A percentile compares a stretch with the other conserved stretches of the same genome.
phyloP scores from a whole-genome alignment of 768 basidiomycete genomes.

The Cystofilobasidium macerans region DNA sequence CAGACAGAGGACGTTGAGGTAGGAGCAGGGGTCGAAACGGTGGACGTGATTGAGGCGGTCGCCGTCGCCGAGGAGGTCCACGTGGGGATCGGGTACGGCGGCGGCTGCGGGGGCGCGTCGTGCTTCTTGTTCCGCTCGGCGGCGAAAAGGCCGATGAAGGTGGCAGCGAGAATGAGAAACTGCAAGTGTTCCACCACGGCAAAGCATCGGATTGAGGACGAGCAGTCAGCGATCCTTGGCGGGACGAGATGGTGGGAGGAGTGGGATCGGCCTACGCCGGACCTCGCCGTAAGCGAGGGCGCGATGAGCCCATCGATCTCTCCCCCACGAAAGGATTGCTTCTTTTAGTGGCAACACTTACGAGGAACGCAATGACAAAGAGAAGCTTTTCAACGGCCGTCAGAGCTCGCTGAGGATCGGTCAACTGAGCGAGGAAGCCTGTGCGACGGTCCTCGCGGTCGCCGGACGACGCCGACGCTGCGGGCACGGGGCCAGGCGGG shows the following conservation, averaged over 20 bases:
- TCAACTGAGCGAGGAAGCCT: constrained; percentile 17
- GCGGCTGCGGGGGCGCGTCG: constrained; percentile 18
- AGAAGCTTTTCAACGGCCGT: constrained; percentile 75
- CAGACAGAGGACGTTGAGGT: constrained; percentile 42
- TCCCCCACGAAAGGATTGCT: too few species aligned
- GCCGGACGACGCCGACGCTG: neutral
- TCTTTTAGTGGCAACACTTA: too few species aligned
- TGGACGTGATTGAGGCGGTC: neutral
- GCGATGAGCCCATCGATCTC: neutral
- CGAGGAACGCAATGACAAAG: constrained; percentile 52
- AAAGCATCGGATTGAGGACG: neutral
- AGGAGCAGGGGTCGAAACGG: constrained; percentile 5
- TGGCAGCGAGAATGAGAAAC: constrained; percentile 63
- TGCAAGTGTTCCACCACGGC: too few species aligned
- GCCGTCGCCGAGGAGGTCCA: neutral
- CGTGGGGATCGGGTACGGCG: neutral
- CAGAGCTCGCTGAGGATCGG: constrained; percentile 43
- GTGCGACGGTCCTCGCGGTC: constrained; percentile 13
- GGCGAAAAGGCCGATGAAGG: constrained; percentile 88
- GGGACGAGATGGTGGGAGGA: too few species aligned
- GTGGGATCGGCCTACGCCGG: neutral
- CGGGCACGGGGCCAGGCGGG: neutral
- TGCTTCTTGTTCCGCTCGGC: constrained; percentile 61
- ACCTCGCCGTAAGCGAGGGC: neutral
- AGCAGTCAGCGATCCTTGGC: too few species aligned